Conservation (phyloP, 495 filamentous ascomycete species). For the Aspergillus asperescens region DNA sequence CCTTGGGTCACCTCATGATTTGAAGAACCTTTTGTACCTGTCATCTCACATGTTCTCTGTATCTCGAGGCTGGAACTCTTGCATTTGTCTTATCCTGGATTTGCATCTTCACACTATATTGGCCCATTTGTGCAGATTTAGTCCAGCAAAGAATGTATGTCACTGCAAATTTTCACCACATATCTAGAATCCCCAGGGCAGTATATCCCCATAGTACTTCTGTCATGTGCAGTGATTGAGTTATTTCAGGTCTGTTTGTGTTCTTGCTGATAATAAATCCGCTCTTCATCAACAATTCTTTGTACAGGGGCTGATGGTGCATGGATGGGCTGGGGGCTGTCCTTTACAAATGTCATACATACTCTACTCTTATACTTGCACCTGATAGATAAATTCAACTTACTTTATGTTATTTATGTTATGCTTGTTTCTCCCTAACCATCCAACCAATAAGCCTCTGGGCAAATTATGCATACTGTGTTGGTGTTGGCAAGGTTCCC, state of each 20-base stretch:
- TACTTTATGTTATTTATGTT: no score
- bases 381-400: no score
- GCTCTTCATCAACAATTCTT: no score
- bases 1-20: not conserved
- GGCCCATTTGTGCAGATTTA: not conserved
- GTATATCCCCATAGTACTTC: not conserved
- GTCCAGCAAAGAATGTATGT: conserved; percentile 6
- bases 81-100: conserved; percentile 10
- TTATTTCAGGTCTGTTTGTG: not conserved
- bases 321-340: no score
- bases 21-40: not conserved
- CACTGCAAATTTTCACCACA: not conserved
- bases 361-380: no score
- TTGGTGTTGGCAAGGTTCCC: conserved; percentile 10
- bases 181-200: not conserved
- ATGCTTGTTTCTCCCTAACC: no score
- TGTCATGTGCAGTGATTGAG: not conserved
- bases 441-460: no score
- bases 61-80: conserved; percentile 18
- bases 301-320: no score
- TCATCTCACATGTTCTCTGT: not conserved
- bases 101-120: not conserved
- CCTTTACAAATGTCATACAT: no score
- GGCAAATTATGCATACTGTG: conserved; percentile 12
- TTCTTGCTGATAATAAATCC: no score